Conservation (phyloP, 2,329 filamentous ascomycete species). For the Fusarium nanum region DNA sequence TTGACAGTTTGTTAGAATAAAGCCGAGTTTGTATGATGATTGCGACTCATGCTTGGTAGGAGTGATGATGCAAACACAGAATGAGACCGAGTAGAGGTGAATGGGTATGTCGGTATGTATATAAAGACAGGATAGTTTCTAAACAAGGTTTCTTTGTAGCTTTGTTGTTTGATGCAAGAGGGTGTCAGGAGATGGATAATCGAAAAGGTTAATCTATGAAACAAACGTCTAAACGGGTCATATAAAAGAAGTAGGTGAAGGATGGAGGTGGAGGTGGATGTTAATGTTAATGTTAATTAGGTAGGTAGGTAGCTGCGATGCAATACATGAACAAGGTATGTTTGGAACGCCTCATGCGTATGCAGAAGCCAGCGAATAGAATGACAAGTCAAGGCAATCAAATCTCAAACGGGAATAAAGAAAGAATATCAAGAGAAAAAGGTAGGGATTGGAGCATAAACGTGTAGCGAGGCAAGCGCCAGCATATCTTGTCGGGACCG, state of each 20-base stretch:
- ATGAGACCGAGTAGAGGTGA: constrained; percentile 10
- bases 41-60: constrained; percentile 14
- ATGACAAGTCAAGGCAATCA: constrained; percentile 5
- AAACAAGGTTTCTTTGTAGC: background rate
- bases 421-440: background rate
- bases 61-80: constrained; percentile 18
- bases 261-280: background rate
- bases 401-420: constrained; percentile 8
- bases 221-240: background rate
- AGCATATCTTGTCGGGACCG: constrained; percentile 18
- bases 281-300: background rate
- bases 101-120: background rate
- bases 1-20: background rate
- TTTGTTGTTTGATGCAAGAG: background rate
- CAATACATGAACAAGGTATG: constrained; percentile 22
- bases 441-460: background rate
- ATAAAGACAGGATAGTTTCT: background rate
- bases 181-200: background rate
- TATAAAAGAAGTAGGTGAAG: background rate
- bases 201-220: background rate
- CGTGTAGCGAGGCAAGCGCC: constrained; percentile 1
- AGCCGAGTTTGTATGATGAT: constrained; percentile 5
- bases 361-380: constrained; percentile 11
- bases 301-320: constrained; percentile 28
- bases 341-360: constrained; percentile 33